Base-by-base conservation (phyloP, 2,329 filamentous ascomycete genomes). In the Cladophialophora yegresii region DNA sequence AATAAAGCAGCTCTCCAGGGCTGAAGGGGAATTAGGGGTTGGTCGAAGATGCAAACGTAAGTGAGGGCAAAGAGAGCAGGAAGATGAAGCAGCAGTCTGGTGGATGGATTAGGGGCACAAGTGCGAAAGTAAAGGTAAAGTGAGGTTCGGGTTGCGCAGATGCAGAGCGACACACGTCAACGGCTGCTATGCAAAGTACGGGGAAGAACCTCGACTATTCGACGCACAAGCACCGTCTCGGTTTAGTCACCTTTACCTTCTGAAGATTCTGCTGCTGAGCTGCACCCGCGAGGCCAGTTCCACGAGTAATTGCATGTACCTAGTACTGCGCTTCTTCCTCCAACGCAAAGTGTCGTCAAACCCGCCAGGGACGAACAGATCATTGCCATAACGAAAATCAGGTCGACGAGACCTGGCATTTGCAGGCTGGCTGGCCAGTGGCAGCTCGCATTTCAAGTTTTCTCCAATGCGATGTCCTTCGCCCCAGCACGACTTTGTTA, bases 1-100 rank as follows among this genome's bases (percentile, higher is more conserved):
- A 68, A 59, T 23, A 50, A 36, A 66, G 53, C 64, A 68, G 66
- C 66, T 63, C 66, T 64, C 66, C 66, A 66, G 66, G 66, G 66
- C 66, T 68, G 66, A 64, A 56, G 43, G 57, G 57, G 58, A 59
- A 66, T 66, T 68, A 66, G 58, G 58, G 58, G 53, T 43, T 33
- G 49, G 53, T 26, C 28, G 51, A 58, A 64, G 51, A 55, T 43
- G 51, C 49, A 47, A 63, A 22, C 28, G 57, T 43, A 63, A 53
- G 63, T 55, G 36, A 56, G 22, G 36, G 47, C 23, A 55, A 58
- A 45, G 59, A 43, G 40, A 33, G 36, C 61, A 63, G 45, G 47
- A 64, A 64, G 54, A 57, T 54, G 63, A 62, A 51, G 57, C 43
- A 59, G 57, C 28, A 51, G 43, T 28, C 30, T 36, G 16, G 57